Conservation (phyloP, 2,329 filamentous ascomycete genomes). For the Zopfia rhizophila region DNA sequence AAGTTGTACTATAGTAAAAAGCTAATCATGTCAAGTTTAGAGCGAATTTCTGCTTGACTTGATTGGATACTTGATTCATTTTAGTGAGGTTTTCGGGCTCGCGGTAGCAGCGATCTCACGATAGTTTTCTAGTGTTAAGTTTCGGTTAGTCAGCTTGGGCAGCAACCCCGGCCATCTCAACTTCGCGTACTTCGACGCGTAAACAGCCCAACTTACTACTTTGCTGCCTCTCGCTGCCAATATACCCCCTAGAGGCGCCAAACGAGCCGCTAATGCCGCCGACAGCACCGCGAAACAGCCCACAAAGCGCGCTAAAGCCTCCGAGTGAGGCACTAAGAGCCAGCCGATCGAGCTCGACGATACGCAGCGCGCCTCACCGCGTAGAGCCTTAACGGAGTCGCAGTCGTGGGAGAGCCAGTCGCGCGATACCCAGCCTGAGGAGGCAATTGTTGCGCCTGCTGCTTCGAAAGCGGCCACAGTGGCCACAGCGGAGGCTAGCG, state of each 20-base stretch:
- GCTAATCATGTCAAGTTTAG: too few relatives aligned
- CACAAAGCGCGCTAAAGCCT: conserved; percentile 7
- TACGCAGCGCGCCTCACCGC: conserved; percentile 3
- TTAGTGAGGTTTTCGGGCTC: conserved; percentile 7
- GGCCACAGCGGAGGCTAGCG: conserved; percentile 1
- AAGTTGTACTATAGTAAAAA: too few relatives aligned
- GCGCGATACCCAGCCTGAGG: conserved; percentile 5
- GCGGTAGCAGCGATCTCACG: conserved; percentile 9
- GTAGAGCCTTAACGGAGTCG: conserved; percentile 9
- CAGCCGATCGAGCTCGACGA: conserved; percentile 7
- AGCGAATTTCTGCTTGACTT: conserved; percentile 10
- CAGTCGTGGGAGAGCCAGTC: conserved; percentile 10
- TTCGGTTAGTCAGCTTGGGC: conserved; percentile 3
- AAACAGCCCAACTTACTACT: conserved; percentile 1
- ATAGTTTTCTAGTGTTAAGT: conserved; percentile 11
- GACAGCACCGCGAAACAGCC: too few relatives aligned
- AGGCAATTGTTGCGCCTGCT: conserved; percentile 4
- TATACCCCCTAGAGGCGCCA: conserved; percentile 1
- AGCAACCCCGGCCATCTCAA: not conserved
- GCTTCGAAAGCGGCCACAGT: conserved; percentile 8
- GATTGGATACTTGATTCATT: conserved; percentile 9
- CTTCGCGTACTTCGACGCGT: too few relatives aligned
- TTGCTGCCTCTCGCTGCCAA: conserved; percentile 3
- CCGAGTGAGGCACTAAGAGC: not conserved
- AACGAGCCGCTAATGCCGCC: not conserved